A percentile compares a stretch with the other conserved stretches of the same genome.
Conservation (phyloP, 2,329 filamentous ascomycete species). For the Xylogone sp. region DNA sequence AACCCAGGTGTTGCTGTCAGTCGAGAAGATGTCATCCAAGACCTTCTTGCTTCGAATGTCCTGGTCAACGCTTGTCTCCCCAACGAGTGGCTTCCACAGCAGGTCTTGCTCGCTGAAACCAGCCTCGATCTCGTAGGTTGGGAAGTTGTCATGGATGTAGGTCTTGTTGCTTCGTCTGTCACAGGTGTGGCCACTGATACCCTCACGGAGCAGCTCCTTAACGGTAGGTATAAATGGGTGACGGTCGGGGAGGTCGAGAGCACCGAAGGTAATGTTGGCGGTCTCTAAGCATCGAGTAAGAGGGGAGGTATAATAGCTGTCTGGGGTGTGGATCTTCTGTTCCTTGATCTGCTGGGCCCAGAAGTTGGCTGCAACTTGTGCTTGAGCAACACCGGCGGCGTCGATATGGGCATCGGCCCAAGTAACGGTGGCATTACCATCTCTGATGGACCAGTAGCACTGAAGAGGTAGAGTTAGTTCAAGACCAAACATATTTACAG, state of each 20-base stretch:
- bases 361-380: constrained; percentile 54
- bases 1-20: constrained; percentile 51
- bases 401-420: constrained; percentile 66
- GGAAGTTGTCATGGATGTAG: constrained; percentile 49
- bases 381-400: constrained; percentile 50
- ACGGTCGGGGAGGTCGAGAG: constrained; percentile 45
- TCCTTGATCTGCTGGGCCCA: constrained; percentile 50
- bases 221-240: constrained; percentile 53
- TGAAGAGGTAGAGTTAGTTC: constrained; percentile 24
- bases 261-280: constrained; percentile 56
- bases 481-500: constrained; percentile 1
- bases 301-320: constrained; percentile 63
- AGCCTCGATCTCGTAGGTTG: constrained; percentile 51
- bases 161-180: constrained; percentile 55
- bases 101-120: constrained; percentile 57
- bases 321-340: constrained; percentile 55
- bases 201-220: constrained; percentile 64
- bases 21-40: constrained; percentile 53
- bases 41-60: constrained; percentile 43
- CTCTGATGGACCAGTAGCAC: constrained; percentile 62
- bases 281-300: constrained; percentile 61
- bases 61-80: constrained; percentile 43
- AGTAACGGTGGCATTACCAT: constrained; percentile 58
- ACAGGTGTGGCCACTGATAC: constrained; percentile 65
- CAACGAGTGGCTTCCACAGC: constrained; percentile 38